phyloP scores from a whole-genome alignment of 139 green algal genomes.

The Picochlorum sp. region DNA sequence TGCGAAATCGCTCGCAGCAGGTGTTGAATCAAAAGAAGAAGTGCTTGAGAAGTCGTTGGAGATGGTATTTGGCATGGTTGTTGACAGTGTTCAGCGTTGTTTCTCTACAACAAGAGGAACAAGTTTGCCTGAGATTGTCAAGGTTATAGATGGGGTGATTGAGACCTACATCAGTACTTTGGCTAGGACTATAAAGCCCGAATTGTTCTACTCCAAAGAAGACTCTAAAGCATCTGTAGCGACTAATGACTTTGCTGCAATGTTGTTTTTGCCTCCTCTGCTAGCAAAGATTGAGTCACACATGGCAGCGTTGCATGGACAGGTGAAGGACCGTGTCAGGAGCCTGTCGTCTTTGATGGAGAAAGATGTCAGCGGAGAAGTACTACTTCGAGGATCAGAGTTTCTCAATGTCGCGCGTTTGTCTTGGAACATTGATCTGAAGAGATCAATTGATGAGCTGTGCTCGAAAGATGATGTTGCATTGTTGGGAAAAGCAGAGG shows the following conservation, averaged over 20 bases:
- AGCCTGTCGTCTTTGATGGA: too few relatives aligned
- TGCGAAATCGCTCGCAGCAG: slow-evolving; percentile 4
- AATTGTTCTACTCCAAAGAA: too few relatives aligned
- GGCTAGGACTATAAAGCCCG: too few relatives aligned
- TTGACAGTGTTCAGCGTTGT: slow-evolving; percentile 24
- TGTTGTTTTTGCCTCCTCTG: slow-evolving; percentile 2
- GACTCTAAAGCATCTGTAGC: too few relatives aligned
- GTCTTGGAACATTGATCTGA: too few relatives aligned
- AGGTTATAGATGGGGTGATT: slow-evolving; percentile 40
- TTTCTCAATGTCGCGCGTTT: too few relatives aligned
- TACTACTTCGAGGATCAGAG: too few relatives aligned
- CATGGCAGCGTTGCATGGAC: not conserved
- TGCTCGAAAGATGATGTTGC: too few relatives aligned
- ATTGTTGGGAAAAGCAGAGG: too few relatives aligned
- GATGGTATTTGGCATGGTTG: not conserved
- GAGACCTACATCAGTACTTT: slow-evolving; percentile 26
- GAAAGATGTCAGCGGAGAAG: too few relatives aligned
- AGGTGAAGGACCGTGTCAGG: not conserved
- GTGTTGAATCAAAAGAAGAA: not conserved
- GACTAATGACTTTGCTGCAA: not conserved
- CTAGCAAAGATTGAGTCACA: not conserved
- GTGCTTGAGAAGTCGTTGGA: not conserved
- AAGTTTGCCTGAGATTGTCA: slow-evolving; percentile 47
- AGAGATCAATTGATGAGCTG: too few relatives aligned
- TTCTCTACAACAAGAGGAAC: slow-evolving; percentile 45